phyloP scores from a whole-genome alignment of 805 yeast genomes.

The Lipomyces sp. region DNA sequence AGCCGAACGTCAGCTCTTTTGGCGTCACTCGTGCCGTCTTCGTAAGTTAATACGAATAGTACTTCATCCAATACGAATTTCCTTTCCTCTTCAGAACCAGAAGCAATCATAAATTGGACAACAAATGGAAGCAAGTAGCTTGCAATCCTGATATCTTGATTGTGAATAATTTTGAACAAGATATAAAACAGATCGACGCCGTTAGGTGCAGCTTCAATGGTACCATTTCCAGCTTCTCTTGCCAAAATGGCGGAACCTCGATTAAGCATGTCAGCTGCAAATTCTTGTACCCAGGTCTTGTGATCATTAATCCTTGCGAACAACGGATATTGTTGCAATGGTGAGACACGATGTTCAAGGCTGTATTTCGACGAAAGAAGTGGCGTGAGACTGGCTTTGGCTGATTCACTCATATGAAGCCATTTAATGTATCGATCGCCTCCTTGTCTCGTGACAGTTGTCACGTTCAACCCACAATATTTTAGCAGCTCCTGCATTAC shows the following conservation, averaged over 20 bases:
- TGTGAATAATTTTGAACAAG: conserved; percentile 61
- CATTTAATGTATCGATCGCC: conserved; percentile 43
- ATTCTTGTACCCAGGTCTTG: conserved; percentile 66
- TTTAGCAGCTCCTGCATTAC: conserved; percentile 84
- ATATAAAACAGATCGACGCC: conserved; percentile 52
- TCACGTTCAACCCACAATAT: conserved; percentile 50
- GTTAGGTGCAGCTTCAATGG: too few relatives aligned
- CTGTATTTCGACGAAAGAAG: conserved; percentile 67
- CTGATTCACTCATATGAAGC: conserved; percentile 59
- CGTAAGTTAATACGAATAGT: conserved; percentile 45
- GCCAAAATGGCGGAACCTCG: conserved; percentile 36
- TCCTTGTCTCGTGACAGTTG: background rate
- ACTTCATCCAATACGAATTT: conserved; percentile 58
- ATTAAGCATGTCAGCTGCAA: conserved; percentile 65
- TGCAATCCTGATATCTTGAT: conserved; percentile 66
- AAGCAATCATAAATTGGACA: conserved; percentile 59
- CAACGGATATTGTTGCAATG: conserved; percentile 57
- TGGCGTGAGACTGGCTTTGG: conserved; percentile 73
- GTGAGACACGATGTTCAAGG: conserved; percentile 36
- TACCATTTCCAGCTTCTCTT: background rate
- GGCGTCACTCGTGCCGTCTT: background rate
- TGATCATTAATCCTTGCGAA: conserved; percentile 44
- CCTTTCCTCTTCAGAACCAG: conserved; percentile 42
- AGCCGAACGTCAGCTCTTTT: conserved; percentile 48
- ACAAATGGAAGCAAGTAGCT: conserved; percentile 75